Percentiles rank a stretch among this genome's conserved stretches.
These are phyloP conservation scores for Apiotrichum porosum DNA, from an alignment of 1,284 basidiomycete genomes.

Conservation along the genomic window DNA sequence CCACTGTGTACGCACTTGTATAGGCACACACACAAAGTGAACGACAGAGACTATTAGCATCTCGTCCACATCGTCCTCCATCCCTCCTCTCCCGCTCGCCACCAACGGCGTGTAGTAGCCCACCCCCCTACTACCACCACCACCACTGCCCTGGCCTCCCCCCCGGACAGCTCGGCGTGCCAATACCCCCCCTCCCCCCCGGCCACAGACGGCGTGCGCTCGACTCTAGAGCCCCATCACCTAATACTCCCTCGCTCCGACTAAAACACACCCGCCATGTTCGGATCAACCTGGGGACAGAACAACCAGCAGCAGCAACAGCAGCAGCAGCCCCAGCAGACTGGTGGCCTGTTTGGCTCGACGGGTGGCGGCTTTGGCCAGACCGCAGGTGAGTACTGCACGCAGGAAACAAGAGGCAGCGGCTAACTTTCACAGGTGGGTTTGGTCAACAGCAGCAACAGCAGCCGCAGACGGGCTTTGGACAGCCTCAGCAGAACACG, in stretches of 20 bases:
- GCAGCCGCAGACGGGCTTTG: conserved; percentile 38
- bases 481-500: conserved; percentile 54
- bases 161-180: neutral
- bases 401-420: too few relatives aligned
- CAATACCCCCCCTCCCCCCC: too few relatives aligned
- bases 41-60: too few relatives aligned
- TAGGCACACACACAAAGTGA: too few relatives aligned
- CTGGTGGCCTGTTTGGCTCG: conserved; percentile 47
- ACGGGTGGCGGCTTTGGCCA: conserved; percentile 21
- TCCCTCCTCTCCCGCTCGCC: too few relatives aligned
- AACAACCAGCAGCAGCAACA: conserved; percentile 34
- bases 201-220: neutral
- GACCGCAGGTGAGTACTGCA: neutral
- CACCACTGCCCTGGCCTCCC: too few relatives aligned
- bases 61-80: too few relatives aligned
- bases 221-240: neutral
- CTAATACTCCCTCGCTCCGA: neutral
- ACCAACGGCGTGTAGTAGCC: too few relatives aligned
- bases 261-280: conserved; percentile 32
- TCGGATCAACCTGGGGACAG: conserved; percentile 46
- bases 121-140: too few relatives aligned
- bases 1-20: too few relatives aligned
- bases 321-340: conserved; percentile 42
- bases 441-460: conserved; percentile 52
- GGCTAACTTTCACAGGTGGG: neutral